Base-by-base conservation (phyloP, 2,329 filamentous ascomycete species). In the Zasmidium angulare region DNA sequence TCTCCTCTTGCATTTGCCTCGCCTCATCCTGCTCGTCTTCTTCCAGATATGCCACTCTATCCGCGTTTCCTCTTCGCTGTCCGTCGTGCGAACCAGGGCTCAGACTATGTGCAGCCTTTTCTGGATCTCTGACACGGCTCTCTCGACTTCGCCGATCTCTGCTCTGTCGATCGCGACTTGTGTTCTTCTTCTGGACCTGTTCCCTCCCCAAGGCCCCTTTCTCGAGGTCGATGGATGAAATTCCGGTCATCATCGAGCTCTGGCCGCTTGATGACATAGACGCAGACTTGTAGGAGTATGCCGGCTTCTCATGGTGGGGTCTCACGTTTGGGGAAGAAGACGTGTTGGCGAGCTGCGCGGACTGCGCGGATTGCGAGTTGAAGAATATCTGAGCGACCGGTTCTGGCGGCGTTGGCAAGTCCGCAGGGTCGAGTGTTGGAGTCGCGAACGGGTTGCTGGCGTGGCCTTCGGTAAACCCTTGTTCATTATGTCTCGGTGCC, bases 1-100 rank as follows among this genome's bases (percentile, higher is more conserved):
- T 79, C 50, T 75, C 70, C 61, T 79, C 75, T 22, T 79, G 74
- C 4, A 72, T 62, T 50, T 72, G 71, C 50, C 75, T 73, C 26
- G 71, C 71, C 31, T 74, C 75, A 29, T 76, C 71, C 61, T 68
- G 69, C 29, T 75, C 72, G 51, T 76, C n/a, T 10, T 69, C 65
- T 23, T 69, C 69, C n/a, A 62, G 59, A 59, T 67, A 66, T 12
- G 66, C 59, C 2, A 65, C 48, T 47, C 62, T 60, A 11, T 50
- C 47, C 22, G 61, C 56, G 14, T 63, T 59, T 3, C 50, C 54
- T 48, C 61, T 55, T 49, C 56, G 55, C 52, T 51, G 51, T 14
- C 58, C 50, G 12, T 50, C 22, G 46, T 29, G 58, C 31, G 56
- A 62, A 46, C 52, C 56, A 60, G 57, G 60, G 47, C 51, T 56